Percentiles rank a stretch among this genome's conserved stretches.
Conservation (phyloP, 495 filamentous ascomycete genomes). For the Hyaloscypha finlandica region DNA sequence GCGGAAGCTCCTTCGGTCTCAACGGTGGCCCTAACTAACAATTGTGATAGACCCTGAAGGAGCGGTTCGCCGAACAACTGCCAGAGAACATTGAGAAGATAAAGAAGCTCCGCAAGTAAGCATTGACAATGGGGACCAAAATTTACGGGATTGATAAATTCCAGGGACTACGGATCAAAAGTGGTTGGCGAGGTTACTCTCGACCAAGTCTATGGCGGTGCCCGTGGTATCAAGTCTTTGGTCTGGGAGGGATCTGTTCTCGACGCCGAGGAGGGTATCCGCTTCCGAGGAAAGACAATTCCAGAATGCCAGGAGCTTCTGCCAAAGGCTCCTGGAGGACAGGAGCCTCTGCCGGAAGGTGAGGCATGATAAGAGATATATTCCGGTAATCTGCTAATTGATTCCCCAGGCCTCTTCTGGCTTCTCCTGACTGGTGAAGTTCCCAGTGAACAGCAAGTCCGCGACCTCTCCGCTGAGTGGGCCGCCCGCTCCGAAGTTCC, state of each 20-base stretch:
- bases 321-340: constrained; percentile 91
- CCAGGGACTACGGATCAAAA: constrained; percentile 88
- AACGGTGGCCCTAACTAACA: constrained; percentile 22
- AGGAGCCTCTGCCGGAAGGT: constrained; percentile 96
- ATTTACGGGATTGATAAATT: constrained; percentile 15
- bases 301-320: constrained; percentile 97
- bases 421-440: constrained; percentile 96
- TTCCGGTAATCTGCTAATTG: constrained; percentile 8
- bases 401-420: constrained; percentile 86
- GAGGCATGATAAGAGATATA: constrained; percentile 21
- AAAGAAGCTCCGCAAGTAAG: constrained; percentile 92
- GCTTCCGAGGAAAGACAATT: constrained; percentile 97
- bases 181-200: constrained; percentile 97
- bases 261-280: constrained; percentile 97
- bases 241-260: constrained; percentile 99
- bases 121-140: constrained; percentile 13
- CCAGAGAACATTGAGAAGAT: constrained; percentile 98
- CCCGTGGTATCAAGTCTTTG: constrained; percentile 96
- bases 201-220: constrained; percentile 98
- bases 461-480: constrained; percentile 96
- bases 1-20: constrained; percentile 32
- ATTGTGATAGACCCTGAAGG: constrained; percentile 81
- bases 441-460: constrained; percentile 95
- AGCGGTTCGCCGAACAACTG: constrained; percentile 93
- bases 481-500: constrained; percentile 94